Conservation (phyloP, 169 alveolate genomes). For the Pseudocohnilembus persalinus region DNA sequence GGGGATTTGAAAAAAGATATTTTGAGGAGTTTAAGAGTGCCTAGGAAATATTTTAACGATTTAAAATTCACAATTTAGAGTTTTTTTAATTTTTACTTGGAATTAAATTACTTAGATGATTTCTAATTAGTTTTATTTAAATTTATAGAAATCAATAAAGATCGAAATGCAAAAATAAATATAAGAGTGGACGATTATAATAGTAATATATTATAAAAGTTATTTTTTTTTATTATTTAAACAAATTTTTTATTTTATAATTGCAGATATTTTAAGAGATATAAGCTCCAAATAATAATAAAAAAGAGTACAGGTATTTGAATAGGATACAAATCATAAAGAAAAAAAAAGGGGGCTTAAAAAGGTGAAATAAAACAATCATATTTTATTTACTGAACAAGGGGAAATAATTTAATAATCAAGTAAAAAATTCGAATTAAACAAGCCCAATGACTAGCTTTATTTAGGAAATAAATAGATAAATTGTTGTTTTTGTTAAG, state of each 20-base stretch:
- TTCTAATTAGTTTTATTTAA: too few species aligned
- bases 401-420: not conserved
- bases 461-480: slow-evolving; percentile 1
- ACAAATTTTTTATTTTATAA: too few species aligned
- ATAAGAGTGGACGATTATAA: not conserved
- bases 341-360: not conserved
- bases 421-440: not conserved
- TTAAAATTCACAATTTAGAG: not conserved
- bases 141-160: not conserved
- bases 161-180: not conserved
- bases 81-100: not conserved
- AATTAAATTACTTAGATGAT: not conserved
- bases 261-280: too few species aligned
- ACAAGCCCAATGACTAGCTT: not conserved
- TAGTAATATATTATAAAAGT: too few species aligned
- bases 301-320: too few species aligned
- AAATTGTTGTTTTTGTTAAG: slow-evolving; percentile 26
- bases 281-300: too few species aligned
- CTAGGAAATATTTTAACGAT: not conserved
- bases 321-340: not conserved
- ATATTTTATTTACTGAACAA: not conserved
- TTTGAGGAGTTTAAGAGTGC: not conserved
- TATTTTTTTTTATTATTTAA: too few species aligned
- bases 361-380: not conserved
- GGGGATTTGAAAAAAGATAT: not conserved